These are phyloP conservation scores for Zygoascus biomembranicola DNA, from an alignment of 805 yeast genomes.

Conservation along the genomic window DNA sequence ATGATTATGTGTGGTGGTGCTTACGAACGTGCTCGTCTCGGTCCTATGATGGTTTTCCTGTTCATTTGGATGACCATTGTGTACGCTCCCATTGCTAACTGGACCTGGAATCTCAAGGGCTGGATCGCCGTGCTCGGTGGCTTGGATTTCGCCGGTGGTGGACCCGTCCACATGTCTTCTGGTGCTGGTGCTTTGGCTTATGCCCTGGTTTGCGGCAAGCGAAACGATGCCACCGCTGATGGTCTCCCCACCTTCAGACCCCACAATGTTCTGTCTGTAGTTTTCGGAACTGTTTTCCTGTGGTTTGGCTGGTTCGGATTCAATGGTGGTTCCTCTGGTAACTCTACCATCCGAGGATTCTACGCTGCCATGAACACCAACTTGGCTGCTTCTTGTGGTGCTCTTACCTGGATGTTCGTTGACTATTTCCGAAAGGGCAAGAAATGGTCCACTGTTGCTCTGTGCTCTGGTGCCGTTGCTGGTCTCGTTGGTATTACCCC, in stretches of 20 bases:
- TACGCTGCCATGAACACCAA: constrained; percentile 91
- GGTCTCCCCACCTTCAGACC: constrained; percentile 87
- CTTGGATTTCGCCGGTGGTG: constrained; percentile 97
- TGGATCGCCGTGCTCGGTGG: constrained; percentile 81
- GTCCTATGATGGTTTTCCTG: constrained; percentile 92
- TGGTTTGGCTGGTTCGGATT: constrained; percentile 99
- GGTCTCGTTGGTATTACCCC: constrained; percentile 96
- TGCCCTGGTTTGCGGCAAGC: constrained; percentile 85
- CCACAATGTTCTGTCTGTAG: constrained; percentile 84
- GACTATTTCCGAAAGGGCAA: constrained; percentile 81
- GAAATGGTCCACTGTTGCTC: constrained; percentile 90
- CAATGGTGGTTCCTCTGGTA: constrained; percentile 97
- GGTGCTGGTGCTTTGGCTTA: constrained; percentile 94
- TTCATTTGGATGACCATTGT: constrained; percentile 94
- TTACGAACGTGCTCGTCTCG: constrained; percentile 91
- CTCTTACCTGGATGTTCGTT: constrained; percentile 86
- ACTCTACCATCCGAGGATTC: constrained; percentile 87
- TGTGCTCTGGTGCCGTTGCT: constrained; percentile 87
- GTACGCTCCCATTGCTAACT: constrained; percentile 90
- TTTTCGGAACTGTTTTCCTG: constrained; percentile 84
- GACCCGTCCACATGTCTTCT: constrained; percentile 92
- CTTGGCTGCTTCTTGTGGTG: constrained; percentile 89
- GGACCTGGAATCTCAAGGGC: constrained; percentile 96
- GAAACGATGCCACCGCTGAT: constrained; percentile 64
- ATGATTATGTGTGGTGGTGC: constrained; percentile 96